Percentiles rank a stretch among this genome's conserved stretches.
Evolutionary conservation across 1,284 basidiomycete species (phyloP).

Genomic region (Rhodotorula mucilaginosa): DNA sequence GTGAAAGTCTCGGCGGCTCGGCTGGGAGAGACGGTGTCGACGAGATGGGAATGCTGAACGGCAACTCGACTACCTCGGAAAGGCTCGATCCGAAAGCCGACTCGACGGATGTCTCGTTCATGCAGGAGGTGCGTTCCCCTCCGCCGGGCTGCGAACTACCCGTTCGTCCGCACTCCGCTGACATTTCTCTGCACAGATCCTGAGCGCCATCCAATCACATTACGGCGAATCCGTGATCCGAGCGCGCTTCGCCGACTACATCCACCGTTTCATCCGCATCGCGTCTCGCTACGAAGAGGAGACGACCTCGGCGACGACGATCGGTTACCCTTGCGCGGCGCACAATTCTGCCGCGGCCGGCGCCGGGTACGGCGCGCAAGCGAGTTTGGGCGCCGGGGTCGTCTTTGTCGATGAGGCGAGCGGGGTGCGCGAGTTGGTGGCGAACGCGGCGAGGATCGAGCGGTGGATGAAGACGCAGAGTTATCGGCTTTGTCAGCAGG

Average conservation of each 20-base stretch:
- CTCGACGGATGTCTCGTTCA: slow-evolving; percentile 69
- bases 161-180: neutral
- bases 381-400: slow-evolving; percentile 63
- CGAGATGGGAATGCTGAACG: slow-evolving; percentile 14
- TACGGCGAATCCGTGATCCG: slow-evolving; percentile 77
- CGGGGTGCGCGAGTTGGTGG: slow-evolving; percentile 61
- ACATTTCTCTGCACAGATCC: slow-evolving; percentile 53
- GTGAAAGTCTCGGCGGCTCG: neutral
- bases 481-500: slow-evolving; percentile 63
- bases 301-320: slow-evolving; percentile 61
- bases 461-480: slow-evolving; percentile 70
- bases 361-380: slow-evolving; percentile 3
- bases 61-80: neutral
- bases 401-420: slow-evolving; percentile 64
- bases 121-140: slow-evolving; percentile 72
- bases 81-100: slow-evolving; percentile 2
- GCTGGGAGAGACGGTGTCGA: slow-evolving; percentile 2
- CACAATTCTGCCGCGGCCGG: slow-evolving; percentile 47
- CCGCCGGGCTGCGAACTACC: neutral
- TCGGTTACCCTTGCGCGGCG: slow-evolving; percentile 56
- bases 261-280: slow-evolving; percentile 67
- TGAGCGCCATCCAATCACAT: slow-evolving; percentile 67
- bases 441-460: slow-evolving; percentile 72
- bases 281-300: slow-evolving; percentile 77
- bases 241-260: slow-evolving; percentile 72